These are phyloP conservation scores for Aspergillus egyptiacus DNA, from an alignment of 495 filamentous ascomycete species.

Conservation along the genomic window DNA sequence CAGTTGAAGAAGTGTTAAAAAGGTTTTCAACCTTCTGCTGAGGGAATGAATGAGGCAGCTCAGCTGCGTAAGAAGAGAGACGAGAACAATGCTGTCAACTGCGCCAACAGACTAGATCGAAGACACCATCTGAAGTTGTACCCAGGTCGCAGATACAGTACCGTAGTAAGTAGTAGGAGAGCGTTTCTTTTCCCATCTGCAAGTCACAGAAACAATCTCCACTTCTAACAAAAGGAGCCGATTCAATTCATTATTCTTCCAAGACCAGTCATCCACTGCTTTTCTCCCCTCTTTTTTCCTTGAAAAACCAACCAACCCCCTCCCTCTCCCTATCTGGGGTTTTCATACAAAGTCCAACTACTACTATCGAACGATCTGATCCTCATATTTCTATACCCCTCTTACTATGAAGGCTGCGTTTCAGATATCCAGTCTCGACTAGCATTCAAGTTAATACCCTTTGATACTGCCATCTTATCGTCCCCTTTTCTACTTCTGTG, in stretches of 20 bases:
- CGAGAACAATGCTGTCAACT: no score
- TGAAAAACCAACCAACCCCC: conserved; percentile 7
- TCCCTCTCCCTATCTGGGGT: conserved; percentile 6
- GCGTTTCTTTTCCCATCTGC: conserved; percentile 8
- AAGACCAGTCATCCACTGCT: background rate
- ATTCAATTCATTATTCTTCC: conserved; percentile 2
- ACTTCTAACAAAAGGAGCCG: conserved; percentile 5
- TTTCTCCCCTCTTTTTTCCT: conserved; percentile 11
- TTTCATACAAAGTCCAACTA: background rate
- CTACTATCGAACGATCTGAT: background rate
- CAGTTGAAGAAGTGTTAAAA: no score
- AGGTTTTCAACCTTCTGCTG: no score
- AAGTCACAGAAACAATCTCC: conserved; percentile 21
- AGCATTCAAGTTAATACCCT: conserved; percentile 5
- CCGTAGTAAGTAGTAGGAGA: background rate
- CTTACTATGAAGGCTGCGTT: conserved; percentile 1
- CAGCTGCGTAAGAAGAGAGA: no score
- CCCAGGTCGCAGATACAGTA: no score
- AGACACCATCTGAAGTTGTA: no score
- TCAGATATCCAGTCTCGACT: background rate
- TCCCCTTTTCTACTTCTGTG: background rate
- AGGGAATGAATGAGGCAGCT: no score
- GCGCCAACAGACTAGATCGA: no score
- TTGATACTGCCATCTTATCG: background rate
- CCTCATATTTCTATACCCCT: background rate